Percentiles rank a stretch among this genome's conserved stretches.
These are phyloP conservation scores for Prinsepia uniflora DNA, from an alignment of 306 rosid species.

Conservation along the genomic window DNA sequence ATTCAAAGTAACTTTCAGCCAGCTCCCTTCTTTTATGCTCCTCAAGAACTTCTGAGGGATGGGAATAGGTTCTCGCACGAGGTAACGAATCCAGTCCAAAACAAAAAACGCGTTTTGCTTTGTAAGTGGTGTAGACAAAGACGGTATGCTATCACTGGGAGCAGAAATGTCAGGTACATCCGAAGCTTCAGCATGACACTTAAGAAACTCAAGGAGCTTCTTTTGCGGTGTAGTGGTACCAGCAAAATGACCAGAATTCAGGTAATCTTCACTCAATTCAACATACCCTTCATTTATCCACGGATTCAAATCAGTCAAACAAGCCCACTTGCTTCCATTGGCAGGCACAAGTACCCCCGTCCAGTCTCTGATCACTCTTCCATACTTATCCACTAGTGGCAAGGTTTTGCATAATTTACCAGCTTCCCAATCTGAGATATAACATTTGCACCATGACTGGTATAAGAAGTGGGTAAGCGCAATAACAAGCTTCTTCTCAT, in stretches of 20 bases:
- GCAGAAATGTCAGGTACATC: constrained; percentile 64
- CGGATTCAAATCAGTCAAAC: constrained; percentile 48
- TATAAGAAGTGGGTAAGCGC: constrained; percentile 54
- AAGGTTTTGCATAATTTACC: constrained; percentile 18
- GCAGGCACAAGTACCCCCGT: constrained; percentile 58
- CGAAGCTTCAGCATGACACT: constrained; percentile 31
- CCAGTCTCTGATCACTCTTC: constrained; percentile 27
- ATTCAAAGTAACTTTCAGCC: constrained; percentile 51
- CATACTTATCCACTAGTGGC: constrained; percentile 69
- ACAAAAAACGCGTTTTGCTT: constrained; percentile 54
- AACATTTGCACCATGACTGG: constrained; percentile 26
- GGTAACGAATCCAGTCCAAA: constrained; percentile 54
- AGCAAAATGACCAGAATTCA: constrained; percentile 26
- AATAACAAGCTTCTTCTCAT: constrained; percentile 25
- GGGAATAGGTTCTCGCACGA: neutral
- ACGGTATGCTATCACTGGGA: constrained; percentile 46
- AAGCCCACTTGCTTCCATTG: constrained; percentile 62
- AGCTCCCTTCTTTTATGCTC: constrained; percentile 53
- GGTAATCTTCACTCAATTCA: constrained; percentile 54
- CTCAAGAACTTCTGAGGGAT: constrained; percentile 42
- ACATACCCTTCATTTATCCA: constrained; percentile 53
- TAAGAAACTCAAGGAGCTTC: constrained; percentile 41
- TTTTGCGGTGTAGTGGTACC: constrained; percentile 24
- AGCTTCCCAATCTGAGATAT: constrained; percentile 25
- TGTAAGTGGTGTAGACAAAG: constrained; percentile 48